Evolutionary conservation across 2,329 filamentous ascomycete species (phyloP).

Genomic region (Juglanconis sp.): DNA sequence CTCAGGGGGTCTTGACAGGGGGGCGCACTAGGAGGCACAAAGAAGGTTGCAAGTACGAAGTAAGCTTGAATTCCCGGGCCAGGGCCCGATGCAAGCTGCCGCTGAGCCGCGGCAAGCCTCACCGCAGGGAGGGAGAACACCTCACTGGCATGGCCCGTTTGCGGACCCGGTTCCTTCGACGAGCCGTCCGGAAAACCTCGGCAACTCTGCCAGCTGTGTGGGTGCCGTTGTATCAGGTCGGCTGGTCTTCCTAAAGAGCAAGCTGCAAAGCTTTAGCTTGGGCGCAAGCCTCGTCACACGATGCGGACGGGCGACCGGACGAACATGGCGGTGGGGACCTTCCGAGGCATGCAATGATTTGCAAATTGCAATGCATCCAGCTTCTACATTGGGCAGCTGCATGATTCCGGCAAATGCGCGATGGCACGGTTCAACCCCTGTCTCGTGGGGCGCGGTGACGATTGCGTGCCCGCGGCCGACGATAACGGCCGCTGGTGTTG

Average conservation of each 20-base stretch:
- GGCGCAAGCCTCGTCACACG: neutral
- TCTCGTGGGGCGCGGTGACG: neutral
- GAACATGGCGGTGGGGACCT: neutral
- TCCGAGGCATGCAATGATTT: neutral
- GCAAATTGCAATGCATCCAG: neutral
- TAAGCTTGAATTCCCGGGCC: too few relatives aligned
- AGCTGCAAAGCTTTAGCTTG: neutral
- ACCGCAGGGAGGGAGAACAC: too few relatives aligned
- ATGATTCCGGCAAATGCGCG: neutral
- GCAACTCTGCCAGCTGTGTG: neutral
- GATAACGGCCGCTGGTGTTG: neutral
- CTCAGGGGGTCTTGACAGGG: too few relatives aligned
- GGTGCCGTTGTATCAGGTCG: neutral
- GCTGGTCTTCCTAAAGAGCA: neutral
- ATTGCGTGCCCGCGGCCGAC: neutral
- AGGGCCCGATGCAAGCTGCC: too few relatives aligned
- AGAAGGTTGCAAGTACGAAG: too few relatives aligned
- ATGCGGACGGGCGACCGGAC: neutral
- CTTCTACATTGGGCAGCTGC: slow-evolving; percentile 1
- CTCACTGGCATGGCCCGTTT: neutral
- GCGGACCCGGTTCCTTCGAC: neutral
- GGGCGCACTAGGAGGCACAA: too few relatives aligned
- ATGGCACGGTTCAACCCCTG: neutral
- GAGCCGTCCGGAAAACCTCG: neutral
- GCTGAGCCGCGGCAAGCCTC: too few relatives aligned